Conservation (phyloP, 1,284 basidiomycete genomes). For the Ceratobasidium sp. region DNA sequence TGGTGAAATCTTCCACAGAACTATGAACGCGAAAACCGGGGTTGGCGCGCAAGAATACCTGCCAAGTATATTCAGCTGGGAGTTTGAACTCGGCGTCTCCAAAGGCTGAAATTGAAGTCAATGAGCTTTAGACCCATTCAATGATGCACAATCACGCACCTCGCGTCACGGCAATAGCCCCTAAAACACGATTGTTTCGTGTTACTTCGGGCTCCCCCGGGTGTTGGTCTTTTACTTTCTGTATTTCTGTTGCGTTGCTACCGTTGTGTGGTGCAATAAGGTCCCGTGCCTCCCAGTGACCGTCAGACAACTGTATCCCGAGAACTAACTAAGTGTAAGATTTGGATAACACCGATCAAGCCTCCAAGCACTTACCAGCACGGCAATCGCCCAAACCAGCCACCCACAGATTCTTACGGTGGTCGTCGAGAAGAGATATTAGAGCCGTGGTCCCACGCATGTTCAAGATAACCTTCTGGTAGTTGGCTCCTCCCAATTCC, state of each 20-base stretch:
- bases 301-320: constrained; percentile 62
- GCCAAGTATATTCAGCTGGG: constrained; percentile 74
- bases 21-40: constrained; percentile 72
- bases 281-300: constrained; percentile 67
- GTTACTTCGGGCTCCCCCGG: constrained; percentile 74
- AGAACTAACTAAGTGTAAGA: constrained; percentile 60
- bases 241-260: constrained; percentile 69
- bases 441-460: constrained; percentile 81
- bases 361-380: constrained; percentile 64
- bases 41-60: constrained; percentile 73
- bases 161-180: constrained; percentile 76
- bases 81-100: constrained; percentile 80
- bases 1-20: constrained; percentile 70
- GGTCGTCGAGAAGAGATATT: constrained; percentile 74
- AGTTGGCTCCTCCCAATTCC: constrained; percentile 68
- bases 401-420: constrained; percentile 74
- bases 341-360: not conserved
- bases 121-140: constrained; percentile 31
- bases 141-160: constrained; percentile 61
- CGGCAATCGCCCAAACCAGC: constrained; percentile 80
- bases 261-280: constrained; percentile 75
- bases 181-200: constrained; percentile 72
- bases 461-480: constrained; percentile 72
- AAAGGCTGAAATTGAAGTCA: constrained; percentile 64
- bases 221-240: constrained; percentile 70